Conservation (phyloP, 2,329 filamentous ascomycete species). For the Hypomyces perniciosus region DNA sequence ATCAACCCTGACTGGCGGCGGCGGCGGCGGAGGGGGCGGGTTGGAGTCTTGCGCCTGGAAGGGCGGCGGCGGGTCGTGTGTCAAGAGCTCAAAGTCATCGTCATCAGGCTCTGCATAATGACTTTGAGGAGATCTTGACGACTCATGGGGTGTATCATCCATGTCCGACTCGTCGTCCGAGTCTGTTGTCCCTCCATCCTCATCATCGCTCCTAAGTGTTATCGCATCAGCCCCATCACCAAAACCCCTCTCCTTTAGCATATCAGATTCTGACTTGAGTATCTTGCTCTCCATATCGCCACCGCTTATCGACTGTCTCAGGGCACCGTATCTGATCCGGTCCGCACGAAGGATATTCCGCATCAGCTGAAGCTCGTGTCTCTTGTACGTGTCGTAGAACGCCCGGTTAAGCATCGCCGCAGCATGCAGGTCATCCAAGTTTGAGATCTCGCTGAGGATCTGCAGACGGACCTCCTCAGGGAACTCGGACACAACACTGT, state of each 20-base stretch:
- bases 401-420: slow-evolving; percentile 36
- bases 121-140: slow-evolving; percentile 2
- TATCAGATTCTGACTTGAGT: slow-evolving; percentile 24
- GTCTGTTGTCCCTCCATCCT: slow-evolving; percentile 21
- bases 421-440: slow-evolving; percentile 36
- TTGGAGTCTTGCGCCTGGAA: slow-evolving; percentile 7
- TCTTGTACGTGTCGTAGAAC: slow-evolving; percentile 41
- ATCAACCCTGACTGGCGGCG: background rate
- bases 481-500: slow-evolving; percentile 29
- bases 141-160: background rate
- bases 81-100: slow-evolving; percentile 1
- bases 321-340: slow-evolving; percentile 15
- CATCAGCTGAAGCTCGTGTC: slow-evolving; percentile 36
- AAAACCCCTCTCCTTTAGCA: slow-evolving; percentile 22
- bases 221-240: slow-evolving; percentile 24
- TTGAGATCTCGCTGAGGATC: slow-evolving; percentile 35
- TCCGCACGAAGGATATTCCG: slow-evolving; percentile 29
- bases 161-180: slow-evolving; percentile 19
- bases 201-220: slow-evolving; percentile 25
- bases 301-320: slow-evolving; percentile 17
- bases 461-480: slow-evolving; percentile 33
- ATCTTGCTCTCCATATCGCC: slow-evolving; percentile 31
- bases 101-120: slow-evolving; percentile 3
- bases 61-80: slow-evolving; percentile 10
- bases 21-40: slow-evolving; percentile 10